phyloP scores from a whole-genome alignment of 78 protist genomes.

The Guillardia theta region DNA sequence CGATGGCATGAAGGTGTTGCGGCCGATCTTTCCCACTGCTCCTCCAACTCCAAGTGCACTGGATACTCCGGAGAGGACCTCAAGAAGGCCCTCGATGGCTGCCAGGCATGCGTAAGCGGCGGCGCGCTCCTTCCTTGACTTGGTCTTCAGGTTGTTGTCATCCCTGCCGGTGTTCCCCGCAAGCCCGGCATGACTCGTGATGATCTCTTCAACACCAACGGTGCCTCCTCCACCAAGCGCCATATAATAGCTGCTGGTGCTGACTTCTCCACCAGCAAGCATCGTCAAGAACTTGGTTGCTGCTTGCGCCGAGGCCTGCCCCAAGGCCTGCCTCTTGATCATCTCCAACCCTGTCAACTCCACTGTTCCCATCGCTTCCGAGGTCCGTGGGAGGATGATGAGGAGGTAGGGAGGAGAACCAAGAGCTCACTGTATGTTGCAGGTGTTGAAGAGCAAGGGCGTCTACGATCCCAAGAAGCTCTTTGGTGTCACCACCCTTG shows the following conservation, averaged over 20 bases:
- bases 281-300: constrained; percentile 58
- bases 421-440: not conserved
- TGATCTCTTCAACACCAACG: constrained; percentile 86
- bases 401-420: not conserved
- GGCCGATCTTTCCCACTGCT: constrained; percentile 77
- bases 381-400: not conserved
- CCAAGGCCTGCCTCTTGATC: constrained; percentile 74
- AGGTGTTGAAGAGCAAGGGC: constrained; percentile 35
- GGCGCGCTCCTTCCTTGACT: not conserved
- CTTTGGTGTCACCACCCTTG: constrained; percentile 83
- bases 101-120: constrained; percentile 5
- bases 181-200: constrained; percentile 84
- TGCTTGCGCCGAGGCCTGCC: constrained; percentile 75
- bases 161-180: constrained; percentile 92
- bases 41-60: not conserved
- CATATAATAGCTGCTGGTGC: not conserved
- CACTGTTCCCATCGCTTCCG: constrained; percentile 75
- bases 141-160: constrained; percentile 60
- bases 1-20: constrained; percentile 78
- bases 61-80: not conserved
- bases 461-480: constrained; percentile 48
- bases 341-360: constrained; percentile 87
- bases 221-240: not conserved
- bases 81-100: constrained; percentile 58
- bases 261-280: not conserved